phyloP scores from a whole-genome alignment of 768 basidiomycete species.

The Leccinum longicurvipes region DNA sequence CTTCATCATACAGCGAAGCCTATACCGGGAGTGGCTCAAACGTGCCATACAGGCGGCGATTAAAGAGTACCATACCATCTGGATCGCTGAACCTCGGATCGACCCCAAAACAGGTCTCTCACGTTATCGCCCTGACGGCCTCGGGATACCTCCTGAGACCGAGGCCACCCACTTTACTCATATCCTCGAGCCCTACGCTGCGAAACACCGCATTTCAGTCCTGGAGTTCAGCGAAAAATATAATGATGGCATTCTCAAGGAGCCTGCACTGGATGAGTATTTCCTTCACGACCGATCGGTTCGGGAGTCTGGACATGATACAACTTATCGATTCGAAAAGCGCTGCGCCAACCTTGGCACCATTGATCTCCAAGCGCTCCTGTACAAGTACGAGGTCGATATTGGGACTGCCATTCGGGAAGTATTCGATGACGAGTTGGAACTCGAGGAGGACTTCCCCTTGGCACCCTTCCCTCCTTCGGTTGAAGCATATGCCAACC shows the following conservation, averaged over 20 bases:
- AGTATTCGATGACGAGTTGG: conserved; percentile 89
- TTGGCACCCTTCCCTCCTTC: conserved; percentile 90
- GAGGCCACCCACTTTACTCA: conserved; percentile 99
- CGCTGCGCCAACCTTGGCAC: conserved; percentile 96
- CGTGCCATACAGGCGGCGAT: conserved; percentile 95
- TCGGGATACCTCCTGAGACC: conserved; percentile 97
- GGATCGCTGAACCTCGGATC: conserved; percentile 93
- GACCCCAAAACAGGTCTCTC: conserved; percentile 94
- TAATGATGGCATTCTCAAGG: conserved; percentile 77
- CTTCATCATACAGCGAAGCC: too few species aligned
- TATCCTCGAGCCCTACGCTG: conserved; percentile 92
- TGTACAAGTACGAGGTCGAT: conserved; percentile 99
- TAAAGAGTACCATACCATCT: conserved; percentile 98
- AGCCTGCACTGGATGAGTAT: conserved; percentile 92
- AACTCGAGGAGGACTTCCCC: conserved; percentile 88
- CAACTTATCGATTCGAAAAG: conserved; percentile 96
- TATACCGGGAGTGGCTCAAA: too few species aligned
- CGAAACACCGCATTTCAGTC: conserved; percentile 87
- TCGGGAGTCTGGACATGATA: conserved; percentile 95
- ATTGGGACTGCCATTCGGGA: conserved; percentile 97
- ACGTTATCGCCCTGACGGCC: conserved; percentile 87
- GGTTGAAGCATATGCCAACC: conserved; percentile 62
- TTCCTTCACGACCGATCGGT: conserved; percentile 96
- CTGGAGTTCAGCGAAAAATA: conserved; percentile 97
- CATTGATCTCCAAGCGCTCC: conserved; percentile 89